Base-by-base conservation (phyloP, 257 asterid genomes). In the Galeopsis tetrahit region DNA sequence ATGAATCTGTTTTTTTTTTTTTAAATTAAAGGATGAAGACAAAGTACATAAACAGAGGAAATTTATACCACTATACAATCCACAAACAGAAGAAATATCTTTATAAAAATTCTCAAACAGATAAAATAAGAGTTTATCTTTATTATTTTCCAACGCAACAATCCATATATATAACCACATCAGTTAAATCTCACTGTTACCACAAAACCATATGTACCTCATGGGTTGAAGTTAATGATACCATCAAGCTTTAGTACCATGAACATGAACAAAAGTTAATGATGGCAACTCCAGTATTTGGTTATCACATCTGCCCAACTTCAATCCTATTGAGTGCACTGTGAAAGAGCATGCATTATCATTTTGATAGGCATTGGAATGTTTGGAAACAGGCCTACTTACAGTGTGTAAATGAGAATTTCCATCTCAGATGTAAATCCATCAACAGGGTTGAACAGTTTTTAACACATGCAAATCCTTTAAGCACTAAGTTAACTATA, bases 361-460 rank as follows among this genome's bases (percentile, higher is more conserved):
- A 52, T 68, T 51, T 36, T 8, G 44, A 38, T 34, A 7, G 14
- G n/a, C 36, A 31, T 43, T 57, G 34, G 1, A 53, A 39, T 2
- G 6, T 46, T 36, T 32, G 11, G 40, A n/a, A 32, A 35, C 52
- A 33, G 10, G 58, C 59, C 74, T 56, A 44, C 8, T 38, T 42
- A 31, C 14, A 14, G 13, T 67, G 61, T 49, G 59, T 53, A 21
- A 56, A 5, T 70, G 33, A 42, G 34, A 40, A 10, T 40, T n/a
- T 73, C 51, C 51, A 43, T 44, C 31, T 33, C 33, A 31, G 32
- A 17, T 15, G 56, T 1, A 36, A 31, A 6, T 5, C 66, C 48
- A 52, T 73, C 28, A 71, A 48, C 51, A 11, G 6, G 63, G 40
- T 32, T 34, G 55, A 49, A 57, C 77, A 72, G 65, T 51, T 72